Base-by-base conservation (phyloP, 305 asterid species). In the Rubia peregrina region DNA sequence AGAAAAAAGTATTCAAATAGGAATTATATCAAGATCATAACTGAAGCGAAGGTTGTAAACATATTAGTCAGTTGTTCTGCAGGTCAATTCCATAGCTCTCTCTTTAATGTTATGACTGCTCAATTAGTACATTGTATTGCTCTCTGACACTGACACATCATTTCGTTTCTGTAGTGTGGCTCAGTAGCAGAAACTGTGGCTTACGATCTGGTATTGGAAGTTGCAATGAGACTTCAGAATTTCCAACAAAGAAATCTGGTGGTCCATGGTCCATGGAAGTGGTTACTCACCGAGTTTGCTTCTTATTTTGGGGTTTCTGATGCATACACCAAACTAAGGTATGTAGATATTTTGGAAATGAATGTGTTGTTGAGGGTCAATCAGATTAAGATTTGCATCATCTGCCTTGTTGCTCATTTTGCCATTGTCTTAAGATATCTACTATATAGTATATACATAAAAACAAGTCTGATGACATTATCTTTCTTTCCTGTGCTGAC, bases 121-220 rank as follows among this genome's bases (percentile, higher is more conserved):
- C 16, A 14, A 64, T 2, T 14, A 41, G 16, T 55, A 61, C 8
- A 38, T 53, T 74, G 42, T 10, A 61, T 63, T 74, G 73, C 65
- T 16, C 12, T 51, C 26, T 24, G 26, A 24, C 26, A 24, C 71
- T 75, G 71, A 70, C 49, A 42, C 75, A 43, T 69, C 22, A 36
- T 67, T 61, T 41, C 64, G 65, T 71, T 65, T 61, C 61, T 38
- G 22, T 67, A 84, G 88, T 84, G 88, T 69, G 88, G 88, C 33
- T 82, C 88, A 57, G 83, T 84, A 43, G 88, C 86, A 56, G 88
- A 84, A 78, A 84, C 88, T 43, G 86, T 84, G 71, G 88, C 86
- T 42, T 84, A 84, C 80, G 88, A 84, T 78, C 72, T 84, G 14
- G 83, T 76, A 33, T 67, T 84, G 53, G 88, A 84, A 75, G 85